Evolutionary conservation across 768 basidiomycete genomes (phyloP).

Genomic region (Lepiota venenata): DNA sequence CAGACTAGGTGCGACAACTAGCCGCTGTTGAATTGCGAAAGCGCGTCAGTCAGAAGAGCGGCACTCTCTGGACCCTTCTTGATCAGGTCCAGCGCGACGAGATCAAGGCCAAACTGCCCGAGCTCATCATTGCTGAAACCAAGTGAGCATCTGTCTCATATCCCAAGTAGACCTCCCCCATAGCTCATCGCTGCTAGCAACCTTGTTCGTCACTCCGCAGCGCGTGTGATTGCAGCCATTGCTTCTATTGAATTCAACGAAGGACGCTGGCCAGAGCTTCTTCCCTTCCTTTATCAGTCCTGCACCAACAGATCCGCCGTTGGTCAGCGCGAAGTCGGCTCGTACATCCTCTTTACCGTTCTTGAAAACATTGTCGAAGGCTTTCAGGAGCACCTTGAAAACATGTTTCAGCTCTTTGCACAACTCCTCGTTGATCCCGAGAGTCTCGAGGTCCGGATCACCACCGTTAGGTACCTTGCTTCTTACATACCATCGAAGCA

Average conservation of each 20-base stretch:
- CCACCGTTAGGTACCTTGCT: conserved; percentile 67
- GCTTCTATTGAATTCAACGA: conserved; percentile 82
- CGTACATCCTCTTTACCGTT: conserved; percentile 87
- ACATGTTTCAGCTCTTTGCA: conserved; percentile 79
- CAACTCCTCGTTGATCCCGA: conserved; percentile 75
- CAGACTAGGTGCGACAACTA: conserved; percentile 84
- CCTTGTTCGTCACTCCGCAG: conserved; percentile 88
- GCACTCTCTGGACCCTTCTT: conserved; percentile 77
- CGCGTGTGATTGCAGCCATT: conserved; percentile 91
- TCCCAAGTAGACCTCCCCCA: conserved; percentile 14
- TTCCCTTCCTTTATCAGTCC: conserved; percentile 83
- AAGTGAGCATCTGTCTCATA: conserved; percentile 47
- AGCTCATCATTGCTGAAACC: conserved; percentile 72
- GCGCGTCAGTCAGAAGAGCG: conserved; percentile 77
- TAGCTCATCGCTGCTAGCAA: conserved; percentile 45
- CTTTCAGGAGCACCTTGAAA: conserved; percentile 72
- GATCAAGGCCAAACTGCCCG: conserved; percentile 83
- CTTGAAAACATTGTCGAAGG: conserved; percentile 89
- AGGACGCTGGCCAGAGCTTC: conserved; percentile 80
- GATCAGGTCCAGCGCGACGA: conserved; percentile 65
- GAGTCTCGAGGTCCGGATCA: conserved; percentile 87
- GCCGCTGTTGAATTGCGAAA: conserved; percentile 97
- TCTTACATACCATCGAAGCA: background rate
- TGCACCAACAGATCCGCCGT: conserved; percentile 54
- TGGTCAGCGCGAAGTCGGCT: conserved; percentile 86